Conservation (phyloP, 306 rosid species). For the Rosa chinensis region DNA sequence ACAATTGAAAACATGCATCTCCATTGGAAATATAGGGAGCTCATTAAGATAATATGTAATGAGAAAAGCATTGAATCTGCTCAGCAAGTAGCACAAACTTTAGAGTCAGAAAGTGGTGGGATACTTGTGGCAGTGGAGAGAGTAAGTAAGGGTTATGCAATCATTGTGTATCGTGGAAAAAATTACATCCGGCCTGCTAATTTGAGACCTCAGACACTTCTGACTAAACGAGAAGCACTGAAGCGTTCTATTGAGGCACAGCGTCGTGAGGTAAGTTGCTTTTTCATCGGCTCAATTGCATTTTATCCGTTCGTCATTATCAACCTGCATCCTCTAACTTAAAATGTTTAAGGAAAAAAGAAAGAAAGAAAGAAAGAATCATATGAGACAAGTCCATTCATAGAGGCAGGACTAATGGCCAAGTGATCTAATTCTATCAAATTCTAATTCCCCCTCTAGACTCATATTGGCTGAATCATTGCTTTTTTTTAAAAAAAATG, state of each 20-base stretch:
- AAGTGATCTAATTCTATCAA: neutral
- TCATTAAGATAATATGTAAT: conserved; percentile 71
- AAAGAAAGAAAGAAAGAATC: neutral
- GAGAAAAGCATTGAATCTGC: conserved; percentile 47
- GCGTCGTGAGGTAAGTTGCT: conserved; percentile 65
- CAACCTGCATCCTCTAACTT: neutral
- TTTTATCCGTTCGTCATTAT: neutral
- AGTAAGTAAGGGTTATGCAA: conserved; percentile 72
- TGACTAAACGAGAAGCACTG: conserved; percentile 72
- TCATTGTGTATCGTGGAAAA: conserved; percentile 92
- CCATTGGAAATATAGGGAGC: conserved; percentile 98
- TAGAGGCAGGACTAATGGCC: neutral
- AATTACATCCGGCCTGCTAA: conserved; percentile 73
- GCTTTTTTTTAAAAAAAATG: too few species aligned
- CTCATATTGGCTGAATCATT: neutral
- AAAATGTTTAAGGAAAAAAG: neutral
- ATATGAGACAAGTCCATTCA: neutral
- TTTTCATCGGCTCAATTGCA: conserved; percentile 1
- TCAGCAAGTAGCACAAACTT: conserved; percentile 61
- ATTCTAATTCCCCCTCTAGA: neutral
- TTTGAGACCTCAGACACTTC: conserved; percentile 83
- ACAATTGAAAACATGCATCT: conserved; percentile 98
- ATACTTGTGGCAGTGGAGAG: conserved; percentile 81
- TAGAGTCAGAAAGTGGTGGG: conserved; percentile 96
- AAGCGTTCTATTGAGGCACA: conserved; percentile 81